Conservation (phyloP, 257 asterid species). For the Eustoma russellianum region DNA sequence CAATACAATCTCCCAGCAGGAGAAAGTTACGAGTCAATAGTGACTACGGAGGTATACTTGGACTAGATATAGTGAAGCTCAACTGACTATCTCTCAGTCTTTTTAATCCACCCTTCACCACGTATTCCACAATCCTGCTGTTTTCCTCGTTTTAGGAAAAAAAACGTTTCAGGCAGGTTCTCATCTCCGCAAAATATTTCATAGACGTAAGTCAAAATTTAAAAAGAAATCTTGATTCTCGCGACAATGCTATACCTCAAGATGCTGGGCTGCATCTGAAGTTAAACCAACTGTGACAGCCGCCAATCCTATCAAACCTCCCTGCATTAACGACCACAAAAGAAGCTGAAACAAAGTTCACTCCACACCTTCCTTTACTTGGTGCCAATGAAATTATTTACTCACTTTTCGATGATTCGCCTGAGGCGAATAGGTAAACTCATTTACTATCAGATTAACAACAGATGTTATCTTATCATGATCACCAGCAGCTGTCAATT, state of each 20-base stretch:
- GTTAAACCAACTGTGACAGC: slow-evolving; percentile 98
- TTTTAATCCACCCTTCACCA: too few species aligned
- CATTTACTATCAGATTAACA: slow-evolving; percentile 68
- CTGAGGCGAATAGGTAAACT: slow-evolving; percentile 76
- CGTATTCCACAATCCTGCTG: too few species aligned
- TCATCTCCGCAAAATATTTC: too few species aligned
- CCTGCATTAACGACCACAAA: slow-evolving; percentile 32
- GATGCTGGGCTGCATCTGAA: slow-evolving; percentile 87
- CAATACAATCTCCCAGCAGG: too few species aligned
- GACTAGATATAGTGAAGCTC: too few species aligned
- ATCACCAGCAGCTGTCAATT: slow-evolving; percentile 59
- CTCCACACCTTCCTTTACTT: slow-evolving; percentile 2
- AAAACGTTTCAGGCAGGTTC: too few species aligned
- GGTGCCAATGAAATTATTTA: background rate
- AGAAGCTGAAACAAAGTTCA: slow-evolving; percentile 7
- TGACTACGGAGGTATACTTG: too few species aligned
- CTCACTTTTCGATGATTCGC: slow-evolving; percentile 88
- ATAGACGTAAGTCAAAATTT: too few species aligned
- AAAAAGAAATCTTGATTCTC: too few species aligned
- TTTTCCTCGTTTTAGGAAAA: too few species aligned
- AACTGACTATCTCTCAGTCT: too few species aligned
- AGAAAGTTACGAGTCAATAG: too few species aligned
- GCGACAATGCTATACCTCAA: slow-evolving; percentile 48
- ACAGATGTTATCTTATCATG: slow-evolving; percentile 77
- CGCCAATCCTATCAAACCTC: slow-evolving; percentile 97